Percentiles rank a stretch among this genome's conserved stretches.
phyloP scores from a whole-genome alignment of 2,329 filamentous ascomycete genomes.

The Alternaria triticimaculans region DNA sequence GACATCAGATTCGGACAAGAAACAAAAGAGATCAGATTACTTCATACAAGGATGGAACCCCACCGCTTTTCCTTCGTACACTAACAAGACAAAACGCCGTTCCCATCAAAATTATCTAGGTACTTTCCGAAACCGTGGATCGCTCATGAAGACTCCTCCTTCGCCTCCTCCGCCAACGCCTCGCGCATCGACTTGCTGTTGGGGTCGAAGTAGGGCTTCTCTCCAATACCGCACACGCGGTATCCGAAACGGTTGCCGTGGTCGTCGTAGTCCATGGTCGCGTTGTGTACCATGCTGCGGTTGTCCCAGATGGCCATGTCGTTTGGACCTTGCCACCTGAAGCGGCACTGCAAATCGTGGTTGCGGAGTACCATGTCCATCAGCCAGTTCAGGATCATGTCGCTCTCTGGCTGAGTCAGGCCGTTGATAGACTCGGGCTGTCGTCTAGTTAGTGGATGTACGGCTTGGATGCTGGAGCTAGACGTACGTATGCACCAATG shows the following conservation, averaged over 20 bases:
- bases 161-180: slow-evolving; percentile 32
- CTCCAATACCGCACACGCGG: slow-evolving; percentile 61
- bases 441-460: slow-evolving; percentile 25
- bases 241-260: slow-evolving; percentile 61
- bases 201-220: slow-evolving; percentile 62
- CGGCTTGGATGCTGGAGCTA: slow-evolving; percentile 26
- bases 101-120: neutral
- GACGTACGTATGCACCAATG: slow-evolving; percentile 36
- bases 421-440: slow-evolving; percentile 7
- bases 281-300: slow-evolving; percentile 61
- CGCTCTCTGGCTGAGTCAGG: slow-evolving; percentile 5
- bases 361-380: slow-evolving; percentile 35
- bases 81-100: neutral
- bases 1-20: neutral
- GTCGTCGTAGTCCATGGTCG: slow-evolving; percentile 65
- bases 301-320: slow-evolving; percentile 68
- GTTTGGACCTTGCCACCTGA: slow-evolving; percentile 42
- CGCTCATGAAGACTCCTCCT: slow-evolving; percentile 1
- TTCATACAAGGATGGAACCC: neutral
- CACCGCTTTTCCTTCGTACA: neutral
- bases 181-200: slow-evolving; percentile 56
- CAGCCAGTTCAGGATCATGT: slow-evolving; percentile 8
- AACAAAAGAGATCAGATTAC: neutral
- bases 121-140: neutral
- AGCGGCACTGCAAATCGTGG: slow-evolving; percentile 52